Conservation (phyloP, 352 stramenopile genomes). For the Phytophthora pistaciae region DNA sequence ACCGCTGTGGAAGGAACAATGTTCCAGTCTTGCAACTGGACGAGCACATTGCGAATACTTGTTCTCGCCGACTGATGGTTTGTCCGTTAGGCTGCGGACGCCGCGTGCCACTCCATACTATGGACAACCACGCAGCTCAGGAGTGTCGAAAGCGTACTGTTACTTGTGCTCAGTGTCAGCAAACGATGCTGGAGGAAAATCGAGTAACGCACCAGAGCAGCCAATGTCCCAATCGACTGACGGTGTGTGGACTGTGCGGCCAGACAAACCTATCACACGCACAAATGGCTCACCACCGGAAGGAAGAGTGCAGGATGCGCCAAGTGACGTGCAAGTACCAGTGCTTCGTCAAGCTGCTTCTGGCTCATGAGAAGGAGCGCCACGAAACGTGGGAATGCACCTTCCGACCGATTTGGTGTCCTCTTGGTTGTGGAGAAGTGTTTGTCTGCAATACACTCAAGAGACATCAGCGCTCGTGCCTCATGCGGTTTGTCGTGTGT, state of each 20-base stretch:
- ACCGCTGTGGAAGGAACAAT: conserved; percentile 51
- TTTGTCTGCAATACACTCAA: conserved; percentile 61
- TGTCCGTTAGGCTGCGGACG: conserved; percentile 63
- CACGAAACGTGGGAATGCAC: conserved; percentile 75
- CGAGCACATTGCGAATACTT: conserved; percentile 44
- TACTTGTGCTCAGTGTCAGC: conserved; percentile 44
- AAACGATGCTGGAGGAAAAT: conserved; percentile 48
- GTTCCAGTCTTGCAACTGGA: conserved; percentile 50
- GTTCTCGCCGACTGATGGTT: conserved; percentile 38
- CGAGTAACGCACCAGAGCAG: conserved; percentile 37
- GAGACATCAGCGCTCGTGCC: conserved; percentile 62
- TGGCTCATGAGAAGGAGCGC: conserved; percentile 61
- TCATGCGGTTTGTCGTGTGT: conserved; percentile 72
- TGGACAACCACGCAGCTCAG: conserved; percentile 38
- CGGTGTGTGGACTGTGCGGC: conserved; percentile 64
- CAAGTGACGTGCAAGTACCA: conserved; percentile 57
- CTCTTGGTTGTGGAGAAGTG: conserved; percentile 64
- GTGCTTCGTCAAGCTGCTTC: conserved; percentile 57
- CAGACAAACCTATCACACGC: conserved; percentile 44
- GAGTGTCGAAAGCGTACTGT: conserved; percentile 63
- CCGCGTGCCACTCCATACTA: conserved; percentile 56
- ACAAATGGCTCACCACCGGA: conserved; percentile 51
- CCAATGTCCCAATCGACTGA: conserved; percentile 54
- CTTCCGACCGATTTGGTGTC: conserved; percentile 70
- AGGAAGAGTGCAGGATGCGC: conserved; percentile 66